These are phyloP conservation scores for Barbatosphaeria neglecta DNA, from an alignment of 495 filamentous ascomycete species.

Conservation along the genomic window DNA sequence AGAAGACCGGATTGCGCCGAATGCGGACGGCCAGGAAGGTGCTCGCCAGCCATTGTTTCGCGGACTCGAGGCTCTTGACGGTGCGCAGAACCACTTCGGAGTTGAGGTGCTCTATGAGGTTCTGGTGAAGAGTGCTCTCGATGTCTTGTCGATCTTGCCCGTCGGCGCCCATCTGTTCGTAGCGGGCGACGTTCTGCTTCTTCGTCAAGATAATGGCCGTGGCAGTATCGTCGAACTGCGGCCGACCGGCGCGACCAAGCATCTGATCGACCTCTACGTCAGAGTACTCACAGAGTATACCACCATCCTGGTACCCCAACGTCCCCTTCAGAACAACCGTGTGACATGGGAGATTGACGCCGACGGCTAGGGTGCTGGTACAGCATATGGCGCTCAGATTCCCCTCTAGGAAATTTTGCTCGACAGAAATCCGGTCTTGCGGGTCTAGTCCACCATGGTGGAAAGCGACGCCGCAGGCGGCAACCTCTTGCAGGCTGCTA, in stretches of 20 bases:
- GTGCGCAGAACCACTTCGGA: constrained; percentile 84
- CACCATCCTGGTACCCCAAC: constrained; percentile 51
- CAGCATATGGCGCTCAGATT: constrained; percentile 85
- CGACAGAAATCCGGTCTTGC: constrained; percentile 58
- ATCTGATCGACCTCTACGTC: constrained; percentile 98
- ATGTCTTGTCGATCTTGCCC: constrained; percentile 66
- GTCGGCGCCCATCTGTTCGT: constrained; percentile 76
- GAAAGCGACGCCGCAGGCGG: constrained; percentile 70
- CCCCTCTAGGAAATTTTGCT: constrained; percentile 62
- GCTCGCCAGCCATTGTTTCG: constrained; percentile 70
- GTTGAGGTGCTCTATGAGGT: constrained; percentile 87
- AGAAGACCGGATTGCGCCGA: constrained; percentile 66
- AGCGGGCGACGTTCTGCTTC: constrained; percentile 52
- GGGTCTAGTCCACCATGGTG: constrained; percentile 82
- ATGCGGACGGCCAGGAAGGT: constrained; percentile 85
- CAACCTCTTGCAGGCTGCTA: constrained; percentile 53
- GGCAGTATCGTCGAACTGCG: constrained; percentile 82
- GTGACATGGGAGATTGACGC: constrained; percentile 87
- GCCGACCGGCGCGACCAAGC: constrained; percentile 85
- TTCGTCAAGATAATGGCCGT: constrained; percentile 81
- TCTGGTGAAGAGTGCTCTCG: constrained; percentile 79
- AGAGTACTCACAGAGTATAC: constrained; percentile 59
- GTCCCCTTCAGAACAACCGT: constrained; percentile 91
- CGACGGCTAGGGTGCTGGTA: constrained; percentile 87
- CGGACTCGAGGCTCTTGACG: constrained; percentile 56